Base-by-base conservation (phyloP, 805 yeast species). In the Kodamaea fukazawae region DNA sequence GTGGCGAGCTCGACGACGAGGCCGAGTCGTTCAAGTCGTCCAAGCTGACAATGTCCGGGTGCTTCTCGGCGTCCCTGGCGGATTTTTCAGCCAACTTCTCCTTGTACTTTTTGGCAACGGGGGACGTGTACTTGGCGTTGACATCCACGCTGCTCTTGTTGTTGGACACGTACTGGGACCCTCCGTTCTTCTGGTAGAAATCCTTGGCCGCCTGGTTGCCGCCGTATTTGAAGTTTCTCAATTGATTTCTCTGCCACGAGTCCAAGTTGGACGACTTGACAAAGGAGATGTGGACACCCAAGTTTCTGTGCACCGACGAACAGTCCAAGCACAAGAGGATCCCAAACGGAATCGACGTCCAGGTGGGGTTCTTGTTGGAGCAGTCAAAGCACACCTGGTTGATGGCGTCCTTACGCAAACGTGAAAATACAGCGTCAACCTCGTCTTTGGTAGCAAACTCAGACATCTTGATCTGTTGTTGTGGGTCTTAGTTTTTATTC, bases 311-410 rank as follows among this genome's bases (percentile, higher is more conserved):
- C 38, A 85, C 88, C 3, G 98, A 90, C 39, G 96, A 86, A 63
- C 99, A 93, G 61, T 93, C 96, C 45, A 90, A 74, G 70, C 99
- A 93, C 43, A 93, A 68, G 60, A 90, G 77, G 38, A 90, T 86
- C 41, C 97, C 99, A 63, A 87, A 91, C 10, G 98, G 96, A 40
- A 91, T 89, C 10, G 98, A 91, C 3, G 99, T 87, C 99, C 99
- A 93, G 0, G 98, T 88, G 27, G 99, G 98, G 61, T 90, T 90
- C 58, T 86, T 88, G 53, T 90, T 86, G 38, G 84, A 77, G 64
- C 99, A 93, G 60, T 93, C 99, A 65, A 93, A 91, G 66, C 99
- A 93, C 28, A 73, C 78, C 55, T 83, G 83, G 70, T 90, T 90
- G 34, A 88, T 85, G 17, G 80, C 80, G 46, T 75, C 71, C 61